Percentiles rank a stretch among this genome's conserved stretches.
These are phyloP conservation scores for Aspergillus sp. DNA, from an alignment of 2,329 filamentous ascomycete genomes.

Conservation along the genomic window DNA sequence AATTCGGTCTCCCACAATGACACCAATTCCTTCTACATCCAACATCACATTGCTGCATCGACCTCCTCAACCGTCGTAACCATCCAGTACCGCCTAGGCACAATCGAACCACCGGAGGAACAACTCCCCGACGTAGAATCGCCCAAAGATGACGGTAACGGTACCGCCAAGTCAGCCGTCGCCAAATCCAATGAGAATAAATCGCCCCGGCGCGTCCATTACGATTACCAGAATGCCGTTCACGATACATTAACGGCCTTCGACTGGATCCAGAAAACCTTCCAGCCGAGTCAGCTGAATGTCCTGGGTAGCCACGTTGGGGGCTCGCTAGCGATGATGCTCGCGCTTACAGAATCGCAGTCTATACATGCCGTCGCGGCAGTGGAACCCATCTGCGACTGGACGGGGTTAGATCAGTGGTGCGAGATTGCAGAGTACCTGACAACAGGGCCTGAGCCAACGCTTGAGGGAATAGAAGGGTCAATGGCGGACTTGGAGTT, in stretches of 20 bases:
- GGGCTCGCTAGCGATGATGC: conserved; percentile 38
- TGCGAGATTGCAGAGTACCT: conserved; percentile 14
- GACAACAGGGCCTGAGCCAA: not conserved
- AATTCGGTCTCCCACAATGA: not conserved
- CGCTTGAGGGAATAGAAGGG: too few species aligned
- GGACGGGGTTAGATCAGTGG: conserved; percentile 36
- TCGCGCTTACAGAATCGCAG: conserved; percentile 35
- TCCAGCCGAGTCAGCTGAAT: conserved; percentile 24
- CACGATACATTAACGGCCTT: conserved; percentile 35
- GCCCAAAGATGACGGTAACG: not conserved
- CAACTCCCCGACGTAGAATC: not conserved
- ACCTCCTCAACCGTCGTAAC: conserved; percentile 32
- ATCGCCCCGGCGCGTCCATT: conserved; percentile 9
- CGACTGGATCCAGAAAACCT: conserved; percentile 30
- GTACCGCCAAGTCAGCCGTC: not conserved
- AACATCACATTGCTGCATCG: not conserved
- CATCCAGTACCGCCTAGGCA: conserved; percentile 35
- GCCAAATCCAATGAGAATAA: not conserved
- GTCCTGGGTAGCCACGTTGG: conserved; percentile 32
- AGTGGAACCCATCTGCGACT: conserved; percentile 32
- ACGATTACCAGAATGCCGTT: conserved; percentile 31
- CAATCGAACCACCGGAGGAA: not conserved
- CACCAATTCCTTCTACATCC: not conserved
- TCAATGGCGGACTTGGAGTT: not conserved
- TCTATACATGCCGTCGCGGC: conserved; percentile 28